Evolutionary conservation across 2,329 filamentous ascomycete genomes (phyloP), one percentile per base, ranked within the genome.

Genomic region (Talaromyces piceae): DNA sequence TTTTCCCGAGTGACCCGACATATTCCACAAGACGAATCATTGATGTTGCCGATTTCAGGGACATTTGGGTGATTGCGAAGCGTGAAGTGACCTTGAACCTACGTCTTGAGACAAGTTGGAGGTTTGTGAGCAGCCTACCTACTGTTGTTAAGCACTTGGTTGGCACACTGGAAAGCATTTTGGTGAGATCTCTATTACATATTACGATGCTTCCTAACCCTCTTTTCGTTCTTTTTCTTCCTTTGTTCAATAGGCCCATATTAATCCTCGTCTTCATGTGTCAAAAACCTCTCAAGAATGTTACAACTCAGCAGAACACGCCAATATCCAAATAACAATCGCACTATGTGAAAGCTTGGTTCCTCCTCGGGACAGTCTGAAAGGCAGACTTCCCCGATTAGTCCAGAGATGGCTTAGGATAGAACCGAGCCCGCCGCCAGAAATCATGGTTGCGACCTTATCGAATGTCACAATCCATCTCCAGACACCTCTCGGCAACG

Each of bases 351-450:
- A 54, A 45, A 45, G 23, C 6, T 37, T 49, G 9, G 37, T 39
- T 51, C 16, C 25, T 16, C 23, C 30, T n/a, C 52, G 41, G 39
- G 28, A 18, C 16, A 45, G 16, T 5, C 37, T 28, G 6, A 37
- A 41, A 4, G 39, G 27, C n/a, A 47, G 31, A 16, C 8, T 54
- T 3, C 48, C 52, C 44, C 37, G 43, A 22, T 43, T 13, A 26
- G 52, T 48, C 3, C 48, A 45, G 30, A 28, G 13, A 39, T 50
- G 33, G 33, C 33, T 20, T 3, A 4, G 18, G 33, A 23, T 30
- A 23, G 52, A 54, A 8, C 33, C 45, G n/a, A 44, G 46, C 20
- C 43, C 52, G 25, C 52, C 52, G 9, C 28, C 30, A n/a, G 52
- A 44, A 22, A 48, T 51, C 27, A 5, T n/a, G 9, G 51, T 13